Evolutionary conservation across 108 stramenopile genomes (phyloP).

Genomic region (Nitzschia sp.): DNA sequence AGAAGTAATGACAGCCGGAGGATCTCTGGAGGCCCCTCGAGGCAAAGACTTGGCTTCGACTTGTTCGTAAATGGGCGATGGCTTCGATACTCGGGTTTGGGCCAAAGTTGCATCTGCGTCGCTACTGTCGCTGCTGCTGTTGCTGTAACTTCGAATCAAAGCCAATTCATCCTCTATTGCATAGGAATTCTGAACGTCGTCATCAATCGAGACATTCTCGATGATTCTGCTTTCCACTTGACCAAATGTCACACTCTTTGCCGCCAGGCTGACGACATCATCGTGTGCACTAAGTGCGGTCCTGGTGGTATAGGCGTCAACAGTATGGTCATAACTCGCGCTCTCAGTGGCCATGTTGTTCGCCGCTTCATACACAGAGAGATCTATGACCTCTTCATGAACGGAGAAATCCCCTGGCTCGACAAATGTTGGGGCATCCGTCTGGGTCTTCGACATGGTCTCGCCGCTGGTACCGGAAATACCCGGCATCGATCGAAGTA

Average conservation of each 20-base stretch:
- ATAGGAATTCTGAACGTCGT: background rate
- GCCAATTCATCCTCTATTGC: background rate
- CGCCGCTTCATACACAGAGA: too few relatives aligned
- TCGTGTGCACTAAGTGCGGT: too few relatives aligned
- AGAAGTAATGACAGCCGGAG: constrained; percentile 14
- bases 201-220: background rate
- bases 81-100: constrained; percentile 19
- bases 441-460: background rate
- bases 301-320: too few relatives aligned
- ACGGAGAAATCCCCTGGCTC: too few relatives aligned
- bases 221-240: background rate
- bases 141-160: background rate
- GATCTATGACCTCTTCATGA: too few relatives aligned
- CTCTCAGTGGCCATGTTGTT: too few relatives aligned
- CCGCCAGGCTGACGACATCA: too few relatives aligned
- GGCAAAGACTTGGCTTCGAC: constrained; percentile 10
- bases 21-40: constrained; percentile 14
- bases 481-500: too few relatives aligned
- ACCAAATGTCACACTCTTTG: background rate
- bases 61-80: constrained; percentile 30
- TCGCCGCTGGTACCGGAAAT: background rate
- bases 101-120: background rate
- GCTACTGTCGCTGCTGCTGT: background rate
- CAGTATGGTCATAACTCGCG: too few relatives aligned
- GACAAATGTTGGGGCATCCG: constrained; percentile 10